Evolutionary conservation across 129 eudicot species (phyloP), one percentile per base, ranked within the genome.

Genomic region (Tagetes erecta): DNA sequence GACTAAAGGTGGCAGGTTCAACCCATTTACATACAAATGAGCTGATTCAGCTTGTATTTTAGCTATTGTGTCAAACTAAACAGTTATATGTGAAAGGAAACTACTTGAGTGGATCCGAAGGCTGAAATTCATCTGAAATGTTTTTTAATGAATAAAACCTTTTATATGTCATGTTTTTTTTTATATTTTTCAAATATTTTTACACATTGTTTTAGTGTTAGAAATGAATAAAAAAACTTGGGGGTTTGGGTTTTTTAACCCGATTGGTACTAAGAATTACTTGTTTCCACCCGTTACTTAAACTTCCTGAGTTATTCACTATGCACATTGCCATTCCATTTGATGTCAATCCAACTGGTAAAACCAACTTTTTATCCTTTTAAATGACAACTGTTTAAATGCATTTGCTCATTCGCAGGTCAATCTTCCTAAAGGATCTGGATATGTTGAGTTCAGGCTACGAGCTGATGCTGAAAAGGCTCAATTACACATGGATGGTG

Each of bases 391-490:
- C 27, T 20, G 27, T 20, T 20, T 20, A 20, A 20, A 20, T 20
- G 27, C 27, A 20, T 20, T 20, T 20, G 31, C n/a, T 73, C 70
- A 3, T 73, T 64, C 10, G 57, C 81, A 91, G 97, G 97, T 91
- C 64, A 91, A 91, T 51, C 91, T 91, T 55, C 91, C 97, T 1
- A 91, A 82, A 84, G 97, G 97, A 58, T 88, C 88, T 78, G 97
- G 85, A 38, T 91, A 91, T 82, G 95, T 91, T 34, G 95, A 91
- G 84, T 91, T 91, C 74, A 87, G 88, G 84, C 73, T 35, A 35
- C 84, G 95, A 78, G 76, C 88, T 70, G 97, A 91, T 86, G 97
- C 97, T 78, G 97, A 91, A 77, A 91, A 91, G 51, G 97, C 97
- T 27, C 89, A 68, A 65, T 57, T 84, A 75, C 75, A 86, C 72